Base-by-base conservation (phyloP, 192 early-diverging fungal species). In the Paraglomus brasilianum region DNA sequence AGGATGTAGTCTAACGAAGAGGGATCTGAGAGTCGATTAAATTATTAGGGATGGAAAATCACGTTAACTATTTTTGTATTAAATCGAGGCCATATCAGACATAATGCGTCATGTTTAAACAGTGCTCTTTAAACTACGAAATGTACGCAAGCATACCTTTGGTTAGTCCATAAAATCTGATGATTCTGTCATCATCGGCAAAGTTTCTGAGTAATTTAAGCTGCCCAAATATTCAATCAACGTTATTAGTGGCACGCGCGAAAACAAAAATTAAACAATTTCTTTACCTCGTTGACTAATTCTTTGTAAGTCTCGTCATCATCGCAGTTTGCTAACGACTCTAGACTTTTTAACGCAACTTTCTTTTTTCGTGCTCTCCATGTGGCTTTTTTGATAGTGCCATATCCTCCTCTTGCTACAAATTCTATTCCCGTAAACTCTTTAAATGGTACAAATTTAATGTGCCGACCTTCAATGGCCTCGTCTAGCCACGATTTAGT, bases 271-370 rank as follows among this genome's bases (percentile, higher is more conserved):
- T 30, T 30, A 30, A 30, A 30, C 30, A 30, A 30, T 30, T 30
- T 3, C 30, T 30, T 30, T 30, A 30, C 30, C 30, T 30, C 30
- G 30, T 30, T 30, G 30, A 30, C 3, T 30, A 30, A 30, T 30
- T 30, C 30, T 30, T 30, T 30, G 3, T 30, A 30, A 30, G 30
- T 3, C 30, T 30, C 30, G 30, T 1, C 30, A 3, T 30, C 30
- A 3, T 30, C 30, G 30, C 30, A 30, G 1, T 30, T 30, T 30
- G 30, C 1, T 30, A 30, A 30, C 30, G 30, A 30, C 30, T 30
- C 30, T 17, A 63, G 39, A 36, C 36, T 46, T 63, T 63, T 63
- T 46, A 63, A 63, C 1, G 61, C 61, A 24, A 63, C 61, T n/a
- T 13, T 22, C 47, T 63, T 63, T 39, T 63, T 45, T 8, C 22